Evolutionary conservation across 1,139 yeast genomes (phyloP).

Genomic region (Diutina neorugosa): DNA sequence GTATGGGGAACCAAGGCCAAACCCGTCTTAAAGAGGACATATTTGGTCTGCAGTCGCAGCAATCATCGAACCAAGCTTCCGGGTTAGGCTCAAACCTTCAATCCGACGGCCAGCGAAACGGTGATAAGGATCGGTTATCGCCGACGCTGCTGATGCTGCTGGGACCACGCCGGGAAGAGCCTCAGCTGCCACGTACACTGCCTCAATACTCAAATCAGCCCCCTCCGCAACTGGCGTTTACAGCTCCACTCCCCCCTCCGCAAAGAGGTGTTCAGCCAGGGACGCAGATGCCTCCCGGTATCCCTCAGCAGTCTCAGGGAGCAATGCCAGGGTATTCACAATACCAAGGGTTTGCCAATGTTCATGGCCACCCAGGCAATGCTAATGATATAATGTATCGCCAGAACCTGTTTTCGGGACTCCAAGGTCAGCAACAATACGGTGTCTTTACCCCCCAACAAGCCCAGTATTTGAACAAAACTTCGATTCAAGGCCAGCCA

Average conservation of each 20-base stretch:
- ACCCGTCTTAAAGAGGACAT: not conserved
- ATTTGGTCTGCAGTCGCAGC: not conserved
- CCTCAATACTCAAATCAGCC: not conserved
- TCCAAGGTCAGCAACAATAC: not conserved
- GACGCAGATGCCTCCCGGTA: not conserved
- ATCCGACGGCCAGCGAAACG: not conserved
- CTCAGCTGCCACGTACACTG: not conserved
- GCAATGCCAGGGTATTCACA: not conserved
- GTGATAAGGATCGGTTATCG: not conserved
- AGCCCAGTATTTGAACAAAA: not conserved
- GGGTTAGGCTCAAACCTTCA: not conserved
- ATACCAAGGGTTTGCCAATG: not conserved
- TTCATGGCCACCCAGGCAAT: not conserved
- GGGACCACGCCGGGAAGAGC: not conserved
- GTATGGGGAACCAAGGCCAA: not conserved
- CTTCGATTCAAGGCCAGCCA: not conserved
- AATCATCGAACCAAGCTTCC: not conserved
- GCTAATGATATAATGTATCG: not conserved
- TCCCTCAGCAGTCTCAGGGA: not conserved
- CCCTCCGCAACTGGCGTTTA: not conserved
- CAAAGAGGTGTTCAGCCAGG: not conserved
- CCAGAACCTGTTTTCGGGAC: not conserved
- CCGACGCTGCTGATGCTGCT: constrained; percentile 2
- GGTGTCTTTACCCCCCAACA: not conserved
- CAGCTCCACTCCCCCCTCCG: not conserved